Evolutionary conservation across 2,329 filamentous ascomycete genomes (phyloP).

Genomic region (Penicillium palitans): DNA sequence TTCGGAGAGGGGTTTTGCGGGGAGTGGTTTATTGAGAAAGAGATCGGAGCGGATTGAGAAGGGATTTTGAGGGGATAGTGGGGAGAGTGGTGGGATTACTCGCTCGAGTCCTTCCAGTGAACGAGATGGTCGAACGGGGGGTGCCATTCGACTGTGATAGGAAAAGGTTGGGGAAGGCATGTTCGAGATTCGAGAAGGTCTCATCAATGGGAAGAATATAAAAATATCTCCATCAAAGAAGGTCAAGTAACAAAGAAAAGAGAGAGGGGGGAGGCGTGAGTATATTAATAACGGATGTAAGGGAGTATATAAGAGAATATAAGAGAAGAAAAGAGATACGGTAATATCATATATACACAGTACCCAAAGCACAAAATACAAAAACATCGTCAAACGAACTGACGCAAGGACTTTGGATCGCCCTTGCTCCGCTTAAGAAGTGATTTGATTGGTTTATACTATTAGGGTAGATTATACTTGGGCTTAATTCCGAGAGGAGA

Average conservation of each 20-base stretch:
- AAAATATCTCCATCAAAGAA: not conserved
- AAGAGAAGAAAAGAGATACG: too few species aligned
- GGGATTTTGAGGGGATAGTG: conserved; percentile 3
- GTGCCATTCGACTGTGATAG: conserved; percentile 27
- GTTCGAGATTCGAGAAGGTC: not conserved
- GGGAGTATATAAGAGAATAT: not conserved
- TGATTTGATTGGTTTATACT: conserved; percentile 12
- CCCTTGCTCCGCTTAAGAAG: conserved; percentile 7
- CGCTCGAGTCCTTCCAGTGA: conserved; percentile 42
- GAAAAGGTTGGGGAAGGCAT: conserved; percentile 28
- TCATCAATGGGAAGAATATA: not conserved
- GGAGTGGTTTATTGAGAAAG: conserved; percentile 36
- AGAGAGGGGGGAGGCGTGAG: not conserved
- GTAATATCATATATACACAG: not conserved
- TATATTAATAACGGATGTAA: not conserved
- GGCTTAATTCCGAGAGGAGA: not conserved
- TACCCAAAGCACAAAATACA: too few species aligned
- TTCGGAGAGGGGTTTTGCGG: conserved; percentile 29
- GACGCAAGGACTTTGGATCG: conserved; percentile 12
- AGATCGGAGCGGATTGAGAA: conserved; percentile 16
- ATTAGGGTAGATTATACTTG: conserved; percentile 2
- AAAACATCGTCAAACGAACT: conserved; percentile 12
- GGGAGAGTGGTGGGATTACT: conserved; percentile 33
- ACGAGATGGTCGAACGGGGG: conserved; percentile 36
- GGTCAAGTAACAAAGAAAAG: not conserved